Percentiles rank a stretch among this genome's conserved stretches.
These are phyloP conservation scores for Aquilaria yunnanensis DNA, from an alignment of 345 rosid genomes.

Conservation along the genomic window DNA sequence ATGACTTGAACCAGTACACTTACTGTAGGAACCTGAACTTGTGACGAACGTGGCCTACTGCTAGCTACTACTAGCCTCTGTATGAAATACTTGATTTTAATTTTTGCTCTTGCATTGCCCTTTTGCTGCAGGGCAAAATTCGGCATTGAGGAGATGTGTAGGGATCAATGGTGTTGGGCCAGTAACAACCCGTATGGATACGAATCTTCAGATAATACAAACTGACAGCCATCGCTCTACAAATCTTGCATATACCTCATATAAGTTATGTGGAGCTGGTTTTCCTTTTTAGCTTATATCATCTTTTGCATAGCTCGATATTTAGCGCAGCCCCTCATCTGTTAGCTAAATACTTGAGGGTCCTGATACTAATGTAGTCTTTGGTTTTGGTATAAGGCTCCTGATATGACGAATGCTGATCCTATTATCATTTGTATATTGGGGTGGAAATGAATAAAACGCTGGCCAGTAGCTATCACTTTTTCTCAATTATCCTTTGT, in stretches of 20 bases:
- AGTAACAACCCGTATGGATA: constrained; percentile 92
- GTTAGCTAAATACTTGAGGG: not conserved
- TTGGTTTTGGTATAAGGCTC: too few relatives aligned
- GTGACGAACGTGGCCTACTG: too few relatives aligned
- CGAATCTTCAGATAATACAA: constrained; percentile 34
- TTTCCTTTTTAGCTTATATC: too few relatives aligned
- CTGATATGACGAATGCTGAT: too few relatives aligned
- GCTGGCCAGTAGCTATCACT: too few relatives aligned
- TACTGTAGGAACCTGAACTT: too few relatives aligned
- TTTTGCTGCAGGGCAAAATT: constrained; percentile 61
- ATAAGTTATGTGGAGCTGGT: too few relatives aligned
- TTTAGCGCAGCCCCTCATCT: not conserved
- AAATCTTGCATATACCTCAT: not conserved
- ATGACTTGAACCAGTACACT: not conserved
- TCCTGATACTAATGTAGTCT: not conserved
- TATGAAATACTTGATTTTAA: too few relatives aligned
- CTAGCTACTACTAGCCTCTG: too few relatives aligned
- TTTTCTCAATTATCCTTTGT: too few relatives aligned
- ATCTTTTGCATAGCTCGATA: not conserved
- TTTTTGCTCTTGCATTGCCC: not conserved
- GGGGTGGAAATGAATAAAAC: too few relatives aligned
- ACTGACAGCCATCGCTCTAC: constrained; percentile 4
- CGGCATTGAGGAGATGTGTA: constrained; percentile 87
- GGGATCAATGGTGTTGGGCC: constrained; percentile 96
- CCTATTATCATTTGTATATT: too few relatives aligned